Evolutionary conservation across 768 basidiomycete species (phyloP).

Genomic region (Mycena vulgaris): DNA sequence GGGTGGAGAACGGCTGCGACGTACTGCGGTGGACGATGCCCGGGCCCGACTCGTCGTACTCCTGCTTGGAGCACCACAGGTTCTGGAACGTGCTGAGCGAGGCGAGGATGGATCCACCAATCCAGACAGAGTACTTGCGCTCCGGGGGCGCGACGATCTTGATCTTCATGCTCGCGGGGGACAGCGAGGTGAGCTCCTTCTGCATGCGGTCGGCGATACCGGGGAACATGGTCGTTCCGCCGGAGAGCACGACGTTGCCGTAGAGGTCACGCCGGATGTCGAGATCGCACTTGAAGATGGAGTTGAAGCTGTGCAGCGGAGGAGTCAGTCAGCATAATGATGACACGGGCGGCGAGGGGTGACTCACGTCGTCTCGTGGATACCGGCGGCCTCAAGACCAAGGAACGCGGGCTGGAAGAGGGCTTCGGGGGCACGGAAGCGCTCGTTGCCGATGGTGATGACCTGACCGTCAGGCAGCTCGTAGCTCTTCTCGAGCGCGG

Average conservation of each 20-base stretch:
- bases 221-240: conserved; percentile 41
- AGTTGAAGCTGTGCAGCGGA: conserved; percentile 63
- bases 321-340: conserved; percentile 17
- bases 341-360: conserved; percentile 27
- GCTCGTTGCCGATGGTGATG: conserved; percentile 83
- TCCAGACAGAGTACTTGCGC: conserved; percentile 70
- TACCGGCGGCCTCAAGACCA: conserved; percentile 55
- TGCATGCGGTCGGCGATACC: conserved; percentile 65
- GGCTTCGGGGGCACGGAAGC: conserved; percentile 82
- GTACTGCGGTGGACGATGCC: conserved; percentile 62
- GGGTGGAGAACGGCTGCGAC: conserved; percentile 8
- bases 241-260: conserved; percentile 39
- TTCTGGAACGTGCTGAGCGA: conserved; percentile 40
- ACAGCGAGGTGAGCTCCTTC: conserved; percentile 77
- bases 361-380: conserved; percentile 73
- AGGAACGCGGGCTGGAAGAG: conserved; percentile 83
- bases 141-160: conserved; percentile 76
- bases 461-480: conserved; percentile 75
- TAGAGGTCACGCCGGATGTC: conserved; percentile 39
- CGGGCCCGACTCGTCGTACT: conserved; percentile 54
- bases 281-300: conserved; percentile 66
- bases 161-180: conserved; percentile 78
- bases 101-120: conserved; percentile 37
- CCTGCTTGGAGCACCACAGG: conserved; percentile 40
- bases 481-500: conserved; percentile 41